Evolutionary conservation across 176 grass and related monocot species (phyloP).

Genomic region (Zea mays): Zm-B73-REFERENCE-NAM-5.0 NC_050098.1:214527001-214527500

Average conservation of each 20-base stretch:
- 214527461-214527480: neutral
- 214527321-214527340: conserved; percentile 90
- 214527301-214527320: conserved; percentile 74
- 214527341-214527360: conserved; percentile 81
- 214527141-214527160: too few relatives aligned
- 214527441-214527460: conserved; percentile 43
- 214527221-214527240: too few relatives aligned
- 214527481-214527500: conserved; percentile 38
- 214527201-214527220: too few relatives aligned
- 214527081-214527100: too few relatives aligned
- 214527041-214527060: neutral
- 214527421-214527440: conserved; percentile 57
- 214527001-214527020: conserved; percentile 83
- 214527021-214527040: neutral
- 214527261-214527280: too few relatives aligned
- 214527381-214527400: conserved; percentile 90
- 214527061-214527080: too few relatives aligned
- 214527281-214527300: too few relatives aligned
- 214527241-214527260: too few relatives aligned
- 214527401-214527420: conserved; percentile 74
- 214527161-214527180: too few relatives aligned
- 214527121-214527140: too few relatives aligned
- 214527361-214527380: conserved; percentile 90
- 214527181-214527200: too few relatives aligned
- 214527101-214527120: too few relatives aligned